phyloP scores from a whole-genome alignment of 768 basidiomycete genomes.

The Fistulinella prunicolor region DNA sequence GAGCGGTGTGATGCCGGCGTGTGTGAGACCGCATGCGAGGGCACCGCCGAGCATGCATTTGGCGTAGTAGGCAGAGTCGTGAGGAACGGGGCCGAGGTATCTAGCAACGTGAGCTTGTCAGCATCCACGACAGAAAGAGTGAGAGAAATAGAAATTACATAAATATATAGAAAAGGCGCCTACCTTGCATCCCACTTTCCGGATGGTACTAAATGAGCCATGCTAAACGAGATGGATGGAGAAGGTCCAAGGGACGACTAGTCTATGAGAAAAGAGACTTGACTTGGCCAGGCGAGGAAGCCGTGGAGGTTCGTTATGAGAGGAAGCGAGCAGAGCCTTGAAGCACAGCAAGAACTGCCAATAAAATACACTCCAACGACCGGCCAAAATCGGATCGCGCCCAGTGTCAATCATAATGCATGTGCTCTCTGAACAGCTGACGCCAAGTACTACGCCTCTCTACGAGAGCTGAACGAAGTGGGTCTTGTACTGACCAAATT shows the following conservation, averaged over 20 bases:
- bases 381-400: no score
- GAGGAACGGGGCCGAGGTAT: slow-evolving; percentile 68
- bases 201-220: slow-evolving; percentile 49
- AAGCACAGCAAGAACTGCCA: no score
- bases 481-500: no score
- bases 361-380: no score
- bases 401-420: no score
- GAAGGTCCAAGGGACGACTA: slow-evolving; percentile 27
- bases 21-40: slow-evolving; percentile 84
- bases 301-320: no score
- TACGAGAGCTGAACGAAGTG: no score
- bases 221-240: slow-evolving; percentile 34
- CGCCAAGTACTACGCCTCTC: no score
- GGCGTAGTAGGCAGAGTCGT: slow-evolving; percentile 72
- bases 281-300: slow-evolving; percentile 14
- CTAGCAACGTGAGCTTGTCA: slow-evolving; percentile 32
- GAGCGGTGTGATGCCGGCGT: slow-evolving; percentile 82
- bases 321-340: no score
- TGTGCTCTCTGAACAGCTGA: no score
- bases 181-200: slow-evolving; percentile 79
- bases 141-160: no score
- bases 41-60: slow-evolving; percentile 88
- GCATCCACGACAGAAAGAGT: no score
- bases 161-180: slow-evolving; percentile 5
- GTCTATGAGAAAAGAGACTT: slow-evolving; percentile 22